These are phyloP conservation scores for Nakazawaea ishiwadae DNA, from an alignment of 805 yeast species.

Conservation along the genomic window DNA sequence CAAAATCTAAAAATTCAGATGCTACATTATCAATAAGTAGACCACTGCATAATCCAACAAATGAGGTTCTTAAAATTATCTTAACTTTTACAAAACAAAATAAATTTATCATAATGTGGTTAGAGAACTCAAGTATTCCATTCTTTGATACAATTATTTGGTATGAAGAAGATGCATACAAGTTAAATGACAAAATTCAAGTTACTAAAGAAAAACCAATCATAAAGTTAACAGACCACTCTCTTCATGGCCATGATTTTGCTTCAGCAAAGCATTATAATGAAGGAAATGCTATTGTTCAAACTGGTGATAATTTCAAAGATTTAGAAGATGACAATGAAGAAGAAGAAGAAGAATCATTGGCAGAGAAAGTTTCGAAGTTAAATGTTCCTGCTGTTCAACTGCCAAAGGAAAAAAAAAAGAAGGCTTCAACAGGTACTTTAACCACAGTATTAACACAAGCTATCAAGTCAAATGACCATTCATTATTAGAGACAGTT, in stretches of 20 bases:
- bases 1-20: slow-evolving; percentile 47
- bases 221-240: slow-evolving; percentile 34
- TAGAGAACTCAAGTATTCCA: slow-evolving; percentile 55
- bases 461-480: slow-evolving; percentile 85
- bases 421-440: slow-evolving; percentile 65
- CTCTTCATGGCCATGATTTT: slow-evolving; percentile 44
- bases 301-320: slow-evolving; percentile 59
- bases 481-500: slow-evolving; percentile 79
- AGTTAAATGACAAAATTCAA: slow-evolving; percentile 21
- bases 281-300: slow-evolving; percentile 56
- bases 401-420: slow-evolving; percentile 23
- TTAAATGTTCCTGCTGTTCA: slow-evolving; percentile 18
- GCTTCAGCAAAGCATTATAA: slow-evolving; percentile 52
- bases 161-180: slow-evolving; percentile 26
- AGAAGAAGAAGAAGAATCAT: slow-evolving; percentile 39
- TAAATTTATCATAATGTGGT: slow-evolving; percentile 47
- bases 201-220: slow-evolving; percentile 34
- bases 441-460: slow-evolving; percentile 82
- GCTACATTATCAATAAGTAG: slow-evolving; percentile 42
- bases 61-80: slow-evolving; percentile 22
- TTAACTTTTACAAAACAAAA: slow-evolving; percentile 22
- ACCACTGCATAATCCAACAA: slow-evolving; percentile 30
- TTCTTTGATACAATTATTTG: slow-evolving; percentile 53
- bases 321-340: slow-evolving; percentile 45
- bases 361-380: slow-evolving; percentile 50